Evolutionary conservation across 1,139 yeast genomes (phyloP).

Genomic region (Wickerhamomyces sp.): DNA sequence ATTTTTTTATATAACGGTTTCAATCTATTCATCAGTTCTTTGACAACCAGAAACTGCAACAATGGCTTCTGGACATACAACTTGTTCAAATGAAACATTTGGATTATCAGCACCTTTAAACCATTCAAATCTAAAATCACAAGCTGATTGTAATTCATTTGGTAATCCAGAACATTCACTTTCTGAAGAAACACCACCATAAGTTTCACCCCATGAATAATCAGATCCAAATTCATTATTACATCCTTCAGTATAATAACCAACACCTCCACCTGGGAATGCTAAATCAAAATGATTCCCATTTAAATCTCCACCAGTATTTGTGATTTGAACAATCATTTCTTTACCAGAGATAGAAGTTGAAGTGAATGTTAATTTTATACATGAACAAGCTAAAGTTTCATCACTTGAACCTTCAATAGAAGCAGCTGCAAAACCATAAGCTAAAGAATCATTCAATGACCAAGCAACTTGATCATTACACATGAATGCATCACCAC

Average conservation of each 20-base stretch:
- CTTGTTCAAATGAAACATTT: constrained; percentile 11
- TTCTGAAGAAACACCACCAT: constrained; percentile 9
- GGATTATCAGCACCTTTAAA: constrained; percentile 11
- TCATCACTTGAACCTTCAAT: constrained; percentile 9
- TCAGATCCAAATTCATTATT: constrained; percentile 8
- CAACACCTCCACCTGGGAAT: constrained; percentile 12
- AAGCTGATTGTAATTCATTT: constrained; percentile 5
- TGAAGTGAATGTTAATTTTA: constrained; percentile 10
- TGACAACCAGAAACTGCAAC: constrained; percentile 9
- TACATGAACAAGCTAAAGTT: constrained; percentile 11
- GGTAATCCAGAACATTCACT: constrained; percentile 6
- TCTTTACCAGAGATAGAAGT: constrained; percentile 7
- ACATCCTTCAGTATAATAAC: constrained; percentile 8
- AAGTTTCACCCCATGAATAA: constrained; percentile 9
- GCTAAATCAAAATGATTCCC: constrained; percentile 12
- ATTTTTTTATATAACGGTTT: too few species aligned
- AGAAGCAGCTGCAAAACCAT: constrained; percentile 13
- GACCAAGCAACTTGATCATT: constrained; percentile 11
- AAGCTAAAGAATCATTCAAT: constrained; percentile 8
- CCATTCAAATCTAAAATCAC: constrained; percentile 13
- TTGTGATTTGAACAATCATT: constrained; percentile 10
- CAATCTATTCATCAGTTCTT: constrained; percentile 8
- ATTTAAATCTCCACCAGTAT: constrained; percentile 9
- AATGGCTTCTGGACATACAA: constrained; percentile 11
- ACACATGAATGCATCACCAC: constrained; percentile 12